A percentile compares a stretch with the other conserved stretches of the same genome.
phyloP scores from a whole-genome alignment of 192 early-diverging fungal genomes.

The Backusella sp. region DNA sequence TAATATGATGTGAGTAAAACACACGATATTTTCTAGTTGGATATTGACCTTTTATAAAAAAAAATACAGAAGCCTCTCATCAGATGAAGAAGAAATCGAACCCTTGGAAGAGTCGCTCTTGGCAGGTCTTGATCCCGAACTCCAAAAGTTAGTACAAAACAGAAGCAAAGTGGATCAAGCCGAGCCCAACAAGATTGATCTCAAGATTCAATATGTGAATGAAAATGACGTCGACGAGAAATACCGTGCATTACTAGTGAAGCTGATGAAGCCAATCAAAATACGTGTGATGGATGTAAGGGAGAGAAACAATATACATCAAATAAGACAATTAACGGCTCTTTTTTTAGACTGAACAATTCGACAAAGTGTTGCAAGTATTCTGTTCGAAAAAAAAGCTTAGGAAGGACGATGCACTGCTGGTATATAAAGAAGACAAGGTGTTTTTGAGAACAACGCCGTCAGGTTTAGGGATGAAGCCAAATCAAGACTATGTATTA shows the following conservation, averaged over 20 bases:
- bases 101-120: neutral
- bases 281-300: slow-evolving; percentile 23
- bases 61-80: neutral
- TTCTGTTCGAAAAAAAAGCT: slow-evolving; percentile 20
- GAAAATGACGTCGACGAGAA: neutral
- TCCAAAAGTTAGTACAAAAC: neutral
- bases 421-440: slow-evolving; percentile 23
- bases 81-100: neutral
- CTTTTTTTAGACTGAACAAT: slow-evolving; percentile 10
- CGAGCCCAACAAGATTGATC: neutral
- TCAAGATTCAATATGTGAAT: slow-evolving; percentile 23
- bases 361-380: slow-evolving; percentile 8
- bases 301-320: neutral
- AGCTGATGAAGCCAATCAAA: slow-evolving; percentile 13
- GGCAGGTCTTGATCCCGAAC: slow-evolving; percentile 23
- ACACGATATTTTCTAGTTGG: too few species aligned
- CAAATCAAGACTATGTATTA: slow-evolving; percentile 6
- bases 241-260: neutral
- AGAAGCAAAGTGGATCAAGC: neutral
- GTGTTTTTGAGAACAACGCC: slow-evolving; percentile 27
- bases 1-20: neutral
- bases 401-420: slow-evolving; percentile 7
- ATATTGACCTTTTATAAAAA: too few species aligned
- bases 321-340: too few species aligned
- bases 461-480: slow-evolving; percentile 19